These are phyloP conservation scores for Claviceps arundinis DNA, from an alignment of 2,329 filamentous ascomycete genomes.

Conservation along the genomic window DNA sequence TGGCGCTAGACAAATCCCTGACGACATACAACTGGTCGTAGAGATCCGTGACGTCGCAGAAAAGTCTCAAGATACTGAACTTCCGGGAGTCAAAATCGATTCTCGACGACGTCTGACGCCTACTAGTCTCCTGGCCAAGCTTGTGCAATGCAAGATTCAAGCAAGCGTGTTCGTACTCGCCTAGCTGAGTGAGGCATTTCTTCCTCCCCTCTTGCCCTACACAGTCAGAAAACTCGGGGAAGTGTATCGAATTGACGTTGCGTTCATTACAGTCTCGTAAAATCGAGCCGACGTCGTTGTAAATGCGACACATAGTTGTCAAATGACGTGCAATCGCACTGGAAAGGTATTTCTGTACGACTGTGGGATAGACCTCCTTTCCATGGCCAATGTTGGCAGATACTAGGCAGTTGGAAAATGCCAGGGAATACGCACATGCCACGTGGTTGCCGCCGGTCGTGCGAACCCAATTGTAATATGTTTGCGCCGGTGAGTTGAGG, in stretches of 20 bases:
- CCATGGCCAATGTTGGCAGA: conserved; percentile 3
- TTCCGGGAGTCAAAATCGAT: background rate
- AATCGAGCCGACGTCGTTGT: conserved; percentile 10
- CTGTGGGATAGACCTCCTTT: conserved; percentile 3
- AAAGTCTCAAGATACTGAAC: background rate
- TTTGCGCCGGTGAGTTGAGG: background rate
- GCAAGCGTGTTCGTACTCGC: conserved; percentile 7
- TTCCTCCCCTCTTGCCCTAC: background rate
- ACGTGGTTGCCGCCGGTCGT: conserved; percentile 7
- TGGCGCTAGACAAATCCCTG: background rate
- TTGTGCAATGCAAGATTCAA: background rate
- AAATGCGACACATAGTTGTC: conserved; percentile 4
- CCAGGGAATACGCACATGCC: conserved; percentile 9
- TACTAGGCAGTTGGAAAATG: conserved; percentile 8
- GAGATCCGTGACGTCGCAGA: background rate
- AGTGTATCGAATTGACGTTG: conserved; percentile 12
- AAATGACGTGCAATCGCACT: conserved; percentile 6
- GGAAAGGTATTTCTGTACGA: conserved; percentile 6
- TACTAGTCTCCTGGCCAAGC: background rate
- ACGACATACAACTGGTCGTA: background rate
- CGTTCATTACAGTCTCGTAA: conserved; percentile 7
- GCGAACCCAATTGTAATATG: conserved; percentile 9
- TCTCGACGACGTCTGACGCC: background rate
- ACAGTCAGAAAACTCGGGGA: conserved; percentile 7
- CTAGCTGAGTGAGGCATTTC: conserved; percentile 1